Evolutionary conservation across 2,329 filamentous ascomycete species (phyloP), one percentile per base, ranked within the genome.

Genomic region (Claviceps arundinis): DNA sequence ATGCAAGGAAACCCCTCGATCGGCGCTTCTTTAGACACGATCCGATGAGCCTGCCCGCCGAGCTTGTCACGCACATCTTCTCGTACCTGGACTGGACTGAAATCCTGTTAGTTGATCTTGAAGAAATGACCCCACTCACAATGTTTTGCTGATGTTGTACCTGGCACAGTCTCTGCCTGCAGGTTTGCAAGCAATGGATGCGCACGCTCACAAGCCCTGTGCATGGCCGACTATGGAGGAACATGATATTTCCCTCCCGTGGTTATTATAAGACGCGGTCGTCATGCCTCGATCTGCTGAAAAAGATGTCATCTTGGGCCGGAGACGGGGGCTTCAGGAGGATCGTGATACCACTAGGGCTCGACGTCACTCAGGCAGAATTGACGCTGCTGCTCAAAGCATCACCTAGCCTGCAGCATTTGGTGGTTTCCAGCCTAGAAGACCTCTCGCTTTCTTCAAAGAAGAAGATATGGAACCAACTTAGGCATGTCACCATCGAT

Each of bases 81-180:
- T 22, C 19, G n/a, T 62, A 61, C 41, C 55, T 71, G 9, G 65
- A 67, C 48, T 60, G 70, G n/a, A 49, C 56, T 4, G 59, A 62
- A 9, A 55, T 66, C 11, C 60, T 66, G 14, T 47, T 57, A 30
- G 67, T 69, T 6, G 19, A 22, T 22, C 19, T 22, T 22, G 19
- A 22, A 22, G 19, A 22, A 22, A 22, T 22, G 2, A 22, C 19
- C 19, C 19, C 19, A 22, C 19, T 22, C 19, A 22, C 19, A 22
- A 22, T 22, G 19, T 22, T 22, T 22, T 2, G 19, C 19, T 22
- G 19, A 22, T 22, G 19, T 22, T 22, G 19, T 22, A 22, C 19
- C 19, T 22, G 19, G 19, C 19, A 22, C 2, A 22, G 19, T 22
- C 19, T 22, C 19, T 22, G 19, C 19, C 19, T 22, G 19, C 19